Conservation (phyloP, 768 basidiomycete species). For the Psilocybe sp. region DNA sequence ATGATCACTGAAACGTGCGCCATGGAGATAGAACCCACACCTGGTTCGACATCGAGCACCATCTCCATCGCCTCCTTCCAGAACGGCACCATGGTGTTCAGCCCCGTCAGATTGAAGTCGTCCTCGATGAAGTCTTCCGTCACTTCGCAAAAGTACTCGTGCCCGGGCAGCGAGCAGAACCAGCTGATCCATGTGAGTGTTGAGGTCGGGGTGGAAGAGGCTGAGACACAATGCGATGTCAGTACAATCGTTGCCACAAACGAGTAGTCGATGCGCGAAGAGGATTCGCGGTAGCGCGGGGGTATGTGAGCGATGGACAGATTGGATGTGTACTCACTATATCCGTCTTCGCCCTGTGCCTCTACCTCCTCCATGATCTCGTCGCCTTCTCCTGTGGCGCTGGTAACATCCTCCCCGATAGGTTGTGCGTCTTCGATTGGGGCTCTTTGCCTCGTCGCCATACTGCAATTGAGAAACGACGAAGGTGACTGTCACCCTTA, state of each 20-base stretch:
- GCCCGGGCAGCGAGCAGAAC: constrained; percentile 93
- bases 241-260: constrained; percentile 6
- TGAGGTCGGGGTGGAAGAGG: constrained; percentile 87
- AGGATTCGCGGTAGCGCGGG: constrained; percentile 8
- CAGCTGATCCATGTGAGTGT: constrained; percentile 94
- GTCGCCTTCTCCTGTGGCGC: constrained; percentile 61
- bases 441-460: constrained; percentile 38
- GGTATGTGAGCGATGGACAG: constrained; percentile 14
- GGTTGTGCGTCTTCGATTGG: constrained; percentile 47
- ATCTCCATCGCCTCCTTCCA: constrained; percentile 99
- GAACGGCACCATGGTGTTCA: constrained; percentile 95
- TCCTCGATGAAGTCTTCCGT: constrained; percentile 99
- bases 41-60: constrained; percentile 98
- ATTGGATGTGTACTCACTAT: constrained; percentile 57
- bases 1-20: constrained; percentile 4
- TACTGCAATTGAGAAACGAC: constrained; percentile 16
- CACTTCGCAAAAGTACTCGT: constrained; percentile 98
- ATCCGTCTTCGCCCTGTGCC: constrained; percentile 63
- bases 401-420: constrained; percentile 62
- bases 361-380: constrained; percentile 84
- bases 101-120: constrained; percentile 96
- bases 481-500: constrained; percentile 11
- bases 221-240: constrained; percentile 38
- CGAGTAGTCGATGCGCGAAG: constrained; percentile 6
- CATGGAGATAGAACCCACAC: constrained; percentile 45